Conservation (phyloP, 2,329 filamentous ascomycete species). For the Acephala macrosclerotiorum region DNA sequence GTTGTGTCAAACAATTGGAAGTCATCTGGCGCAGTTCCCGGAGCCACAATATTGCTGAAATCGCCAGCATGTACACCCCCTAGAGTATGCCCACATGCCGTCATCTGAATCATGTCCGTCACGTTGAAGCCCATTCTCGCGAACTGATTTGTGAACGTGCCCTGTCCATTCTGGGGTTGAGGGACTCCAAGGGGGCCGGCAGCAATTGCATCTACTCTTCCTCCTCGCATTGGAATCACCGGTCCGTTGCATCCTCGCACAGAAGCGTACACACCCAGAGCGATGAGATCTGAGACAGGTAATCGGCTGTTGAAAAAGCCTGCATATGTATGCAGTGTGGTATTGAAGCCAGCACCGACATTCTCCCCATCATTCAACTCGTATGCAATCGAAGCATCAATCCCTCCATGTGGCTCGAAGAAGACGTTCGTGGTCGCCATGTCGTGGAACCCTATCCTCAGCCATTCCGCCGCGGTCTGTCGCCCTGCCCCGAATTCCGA, state of each 20-base stretch:
- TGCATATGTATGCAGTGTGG: constrained; percentile 61
- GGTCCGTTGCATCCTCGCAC: constrained; percentile 67
- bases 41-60: constrained; percentile 60
- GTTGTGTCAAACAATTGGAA: constrained; percentile 57
- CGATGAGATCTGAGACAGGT: constrained; percentile 64
- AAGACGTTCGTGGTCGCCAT: constrained; percentile 62
- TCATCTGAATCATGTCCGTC: constrained; percentile 65
- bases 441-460: constrained; percentile 68
- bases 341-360: constrained; percentile 60
- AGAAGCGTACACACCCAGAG: constrained; percentile 63
- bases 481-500: constrained; percentile 61
- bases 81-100: constrained; percentile 67
- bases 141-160: constrained; percentile 62
- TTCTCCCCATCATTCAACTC: constrained; percentile 64
- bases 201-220: constrained; percentile 60
- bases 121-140: constrained; percentile 62
- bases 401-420: constrained; percentile 54
- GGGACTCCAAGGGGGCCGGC: constrained; percentile 54
- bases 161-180: constrained; percentile 61
- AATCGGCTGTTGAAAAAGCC: constrained; percentile 59
- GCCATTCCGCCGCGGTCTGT: constrained; percentile 66
- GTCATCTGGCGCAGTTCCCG: constrained; percentile 49
- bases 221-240: constrained; percentile 58
- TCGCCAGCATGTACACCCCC: constrained; percentile 64
- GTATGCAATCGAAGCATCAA: constrained; percentile 67